A percentile compares a stretch with the other conserved stretches of the same genome.
phyloP scores from a whole-genome alignment of 169 alveolate genomes.

The Plasmodium malariae region DNA sequence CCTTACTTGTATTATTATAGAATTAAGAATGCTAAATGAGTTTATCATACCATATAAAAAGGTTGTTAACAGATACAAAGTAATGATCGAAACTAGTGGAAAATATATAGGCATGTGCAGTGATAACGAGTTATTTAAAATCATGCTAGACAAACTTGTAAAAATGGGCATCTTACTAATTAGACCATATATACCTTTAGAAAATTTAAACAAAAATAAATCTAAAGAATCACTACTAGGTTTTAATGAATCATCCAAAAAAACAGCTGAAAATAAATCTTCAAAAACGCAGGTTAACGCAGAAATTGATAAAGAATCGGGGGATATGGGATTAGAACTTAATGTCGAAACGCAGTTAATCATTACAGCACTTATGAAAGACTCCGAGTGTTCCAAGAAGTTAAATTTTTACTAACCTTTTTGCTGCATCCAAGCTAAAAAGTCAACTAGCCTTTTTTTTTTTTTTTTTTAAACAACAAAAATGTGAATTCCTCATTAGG shows the following conservation, averaged over 20 bases:
- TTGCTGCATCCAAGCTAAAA: too few relatives aligned
- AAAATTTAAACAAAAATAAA: slow-evolving; percentile 37
- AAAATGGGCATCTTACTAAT: slow-evolving; percentile 80
- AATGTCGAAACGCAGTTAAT: slow-evolving; percentile 66
- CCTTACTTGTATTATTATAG: slow-evolving; percentile 80
- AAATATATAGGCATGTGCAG: slow-evolving; percentile 76
- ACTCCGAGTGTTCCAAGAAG: slow-evolving; percentile 53
- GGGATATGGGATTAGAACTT: slow-evolving; percentile 71
- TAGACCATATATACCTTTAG: slow-evolving; percentile 82
- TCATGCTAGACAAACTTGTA: slow-evolving; percentile 76
- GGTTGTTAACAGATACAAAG: slow-evolving; percentile 79
- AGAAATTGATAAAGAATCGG: slow-evolving; percentile 69
- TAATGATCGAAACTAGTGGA: slow-evolving; percentile 80
- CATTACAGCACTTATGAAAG: slow-evolving; percentile 73
- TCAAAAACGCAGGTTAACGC: slow-evolving; percentile 46
- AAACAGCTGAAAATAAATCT: background rate
- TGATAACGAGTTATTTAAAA: slow-evolving; percentile 76
- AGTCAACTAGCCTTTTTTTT: too few relatives aligned
- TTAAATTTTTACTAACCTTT: slow-evolving; percentile 51
- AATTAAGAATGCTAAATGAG: slow-evolving; percentile 77
- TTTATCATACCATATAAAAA: slow-evolving; percentile 81
- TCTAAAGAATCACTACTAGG: slow-evolving; percentile 49
- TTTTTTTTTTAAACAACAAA: too few relatives aligned
- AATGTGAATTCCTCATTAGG: too few relatives aligned
- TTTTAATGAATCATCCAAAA: slow-evolving; percentile 45